Evolutionary conservation across 192 early-diverging fungal species (phyloP).

Genomic region (Podila minutissima): DNA sequence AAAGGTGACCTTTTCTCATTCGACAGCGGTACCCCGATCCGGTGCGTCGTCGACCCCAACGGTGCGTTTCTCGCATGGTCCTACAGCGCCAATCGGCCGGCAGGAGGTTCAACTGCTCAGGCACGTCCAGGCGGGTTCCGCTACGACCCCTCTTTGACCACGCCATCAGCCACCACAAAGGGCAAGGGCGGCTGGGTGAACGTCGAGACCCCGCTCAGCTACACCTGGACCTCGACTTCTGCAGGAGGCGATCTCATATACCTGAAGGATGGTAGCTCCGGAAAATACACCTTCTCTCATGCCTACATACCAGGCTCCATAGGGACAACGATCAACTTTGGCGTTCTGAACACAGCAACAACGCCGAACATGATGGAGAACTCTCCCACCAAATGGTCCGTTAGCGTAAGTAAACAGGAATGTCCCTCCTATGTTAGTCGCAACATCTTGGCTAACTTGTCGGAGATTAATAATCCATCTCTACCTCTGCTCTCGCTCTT

Average conservation of each 20-base stretch:
- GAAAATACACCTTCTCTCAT: constrained; percentile 6
- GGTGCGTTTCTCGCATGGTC: constrained; percentile 18
- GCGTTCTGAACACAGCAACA: constrained; percentile 1
- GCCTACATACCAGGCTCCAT: not conserved
- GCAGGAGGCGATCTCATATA: constrained; percentile 1
- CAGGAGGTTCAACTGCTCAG: not conserved
- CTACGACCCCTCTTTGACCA: constrained; percentile 6
- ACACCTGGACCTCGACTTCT: constrained; percentile 6
- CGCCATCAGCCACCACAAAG: constrained; percentile 9
- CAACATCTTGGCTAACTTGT: too few species aligned
- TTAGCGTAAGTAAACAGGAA: not conserved
- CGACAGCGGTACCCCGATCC: not conserved
- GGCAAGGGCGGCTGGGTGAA: constrained; percentile 20
- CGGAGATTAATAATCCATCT: too few species aligned
- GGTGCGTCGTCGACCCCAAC: constrained; percentile 9
- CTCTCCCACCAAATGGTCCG: not conserved
- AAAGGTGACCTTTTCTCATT: constrained; percentile 3
- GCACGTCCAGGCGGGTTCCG: constrained; percentile 21
- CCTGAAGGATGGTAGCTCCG: not conserved
- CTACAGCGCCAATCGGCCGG: not conserved
- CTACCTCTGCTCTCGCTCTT: too few species aligned
- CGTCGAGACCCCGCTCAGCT: constrained; percentile 9
- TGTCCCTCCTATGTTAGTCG: too few species aligned
- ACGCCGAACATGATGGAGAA: constrained; percentile 20
- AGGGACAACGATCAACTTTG: not conserved